Conservation (phyloP, 2,329 filamentous ascomycete species). For the Pseudogymnoascus sp. region DNA sequence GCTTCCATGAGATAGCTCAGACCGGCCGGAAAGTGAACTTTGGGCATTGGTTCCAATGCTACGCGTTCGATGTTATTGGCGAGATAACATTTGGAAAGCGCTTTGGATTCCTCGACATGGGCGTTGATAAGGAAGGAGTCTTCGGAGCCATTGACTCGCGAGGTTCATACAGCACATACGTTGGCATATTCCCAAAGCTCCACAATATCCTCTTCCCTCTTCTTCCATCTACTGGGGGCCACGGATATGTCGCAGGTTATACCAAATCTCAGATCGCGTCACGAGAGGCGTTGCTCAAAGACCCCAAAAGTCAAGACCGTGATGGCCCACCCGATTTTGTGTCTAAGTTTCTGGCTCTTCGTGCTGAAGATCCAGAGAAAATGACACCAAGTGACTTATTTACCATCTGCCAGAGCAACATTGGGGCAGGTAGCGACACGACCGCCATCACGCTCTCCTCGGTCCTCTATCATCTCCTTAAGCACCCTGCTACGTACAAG, state of each 20-base stretch:
- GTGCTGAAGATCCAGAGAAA: slow-evolving; percentile 29
- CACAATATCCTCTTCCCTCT: slow-evolving; percentile 33
- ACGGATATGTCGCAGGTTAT: slow-evolving; percentile 20
- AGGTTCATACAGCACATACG: slow-evolving; percentile 34
- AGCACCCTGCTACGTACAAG: slow-evolving; percentile 25
- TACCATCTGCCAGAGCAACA: slow-evolving; percentile 22
- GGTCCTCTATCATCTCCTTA: slow-evolving; percentile 29
- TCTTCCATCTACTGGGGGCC: slow-evolving; percentile 21
- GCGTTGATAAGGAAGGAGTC: slow-evolving; percentile 39
- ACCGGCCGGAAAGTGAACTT: slow-evolving; percentile 30
- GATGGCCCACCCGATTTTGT: slow-evolving; percentile 34
- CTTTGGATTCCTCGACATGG: slow-evolving; percentile 33
- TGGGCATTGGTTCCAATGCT: slow-evolving; percentile 37
- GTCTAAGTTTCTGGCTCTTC: slow-evolving; percentile 37
- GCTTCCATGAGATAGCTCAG: slow-evolving; percentile 27
- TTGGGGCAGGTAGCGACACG: slow-evolving; percentile 33
- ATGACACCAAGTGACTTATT: slow-evolving; percentile 32
- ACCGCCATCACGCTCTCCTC: slow-evolving; percentile 32
- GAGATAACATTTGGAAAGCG: slow-evolving; percentile 31
- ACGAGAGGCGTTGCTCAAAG: slow-evolving; percentile 17
- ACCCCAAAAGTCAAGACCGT: slow-evolving; percentile 15
- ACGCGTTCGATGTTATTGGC: slow-evolving; percentile 33
- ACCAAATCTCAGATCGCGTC: slow-evolving; percentile 20
- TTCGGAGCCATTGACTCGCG: slow-evolving; percentile 36
- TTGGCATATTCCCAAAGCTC: slow-evolving; percentile 33